Conservation (phyloP, 2,329 filamentous ascomycete species). For the Verruconis gallopava region DNA sequence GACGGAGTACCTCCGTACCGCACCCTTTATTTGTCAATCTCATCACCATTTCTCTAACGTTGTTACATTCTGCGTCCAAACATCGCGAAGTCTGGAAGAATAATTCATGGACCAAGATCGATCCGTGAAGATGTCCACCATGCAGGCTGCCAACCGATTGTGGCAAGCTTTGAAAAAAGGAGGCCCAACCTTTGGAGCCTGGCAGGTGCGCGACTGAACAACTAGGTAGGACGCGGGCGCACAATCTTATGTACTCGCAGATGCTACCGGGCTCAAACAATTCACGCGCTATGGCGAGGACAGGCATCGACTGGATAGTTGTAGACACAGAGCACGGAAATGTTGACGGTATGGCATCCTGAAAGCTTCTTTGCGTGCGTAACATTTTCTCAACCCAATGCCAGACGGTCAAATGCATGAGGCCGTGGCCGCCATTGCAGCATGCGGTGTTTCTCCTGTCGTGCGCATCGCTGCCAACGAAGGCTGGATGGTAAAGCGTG, state of each 20-base stretch:
- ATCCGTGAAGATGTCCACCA: slow-evolving; percentile 19
- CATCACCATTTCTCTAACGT: no score
- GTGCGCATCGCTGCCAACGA: slow-evolving; percentile 42
- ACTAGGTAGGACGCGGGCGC: no score
- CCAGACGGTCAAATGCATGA: slow-evolving; percentile 42
- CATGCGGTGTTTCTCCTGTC: slow-evolving; percentile 30
- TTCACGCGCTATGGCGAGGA: slow-evolving; percentile 39
- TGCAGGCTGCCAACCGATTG: slow-evolving; percentile 42
- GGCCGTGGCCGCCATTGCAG: slow-evolving; percentile 36
- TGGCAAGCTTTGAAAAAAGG: slow-evolving; percentile 38
- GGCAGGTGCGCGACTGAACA: slow-evolving; percentile 44
- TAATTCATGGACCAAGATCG: no score
- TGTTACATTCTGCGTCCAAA: no score
- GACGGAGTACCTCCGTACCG: no score
- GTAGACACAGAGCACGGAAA: slow-evolving; percentile 45
- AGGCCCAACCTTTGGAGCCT: slow-evolving; percentile 40
- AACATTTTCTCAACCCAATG: no score
- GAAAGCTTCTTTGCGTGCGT: no score
- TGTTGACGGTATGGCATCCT: slow-evolving; percentile 34
- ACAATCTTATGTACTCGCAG: no score
- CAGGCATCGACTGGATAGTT: slow-evolving; percentile 41
- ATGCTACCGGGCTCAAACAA: slow-evolving; percentile 42
- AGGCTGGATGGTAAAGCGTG: slow-evolving; percentile 49
- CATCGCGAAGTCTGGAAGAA: no score
- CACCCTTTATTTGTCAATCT: neutral